Base-by-base conservation (phyloP, 1,284 basidiomycete genomes). In the Pseudozyma sp. region DNA sequence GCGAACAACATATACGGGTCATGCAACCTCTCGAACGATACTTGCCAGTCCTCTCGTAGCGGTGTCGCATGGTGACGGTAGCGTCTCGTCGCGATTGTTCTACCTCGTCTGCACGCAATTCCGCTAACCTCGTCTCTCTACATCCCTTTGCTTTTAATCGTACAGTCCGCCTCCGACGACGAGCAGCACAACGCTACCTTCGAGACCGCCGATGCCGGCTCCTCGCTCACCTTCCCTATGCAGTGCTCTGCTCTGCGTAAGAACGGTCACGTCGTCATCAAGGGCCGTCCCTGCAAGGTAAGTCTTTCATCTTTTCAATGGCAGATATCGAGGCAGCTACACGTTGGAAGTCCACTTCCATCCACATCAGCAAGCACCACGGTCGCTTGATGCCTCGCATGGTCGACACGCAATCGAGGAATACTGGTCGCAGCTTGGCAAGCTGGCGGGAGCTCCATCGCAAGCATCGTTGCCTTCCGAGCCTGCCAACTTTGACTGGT, bases 161-260 rank as follows among this genome's bases (percentile, higher is more conserved):
- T 29, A 54, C 54, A 74, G 71, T 74, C 71, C 71, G 66, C 66
- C 44, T 83, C 75, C 68, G 93, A 95, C 89, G 91, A 93, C 86
- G 93, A 95, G 88, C 85, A 89, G 85, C 92, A 96, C 88, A 90
- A 96, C 85, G 91, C 94, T 85, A 90, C 88, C 85, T 95, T 97
- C 85, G 93, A 96, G 88, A 84, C 87, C 89, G 88, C 81, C 79
- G 78, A 84, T 75, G 83, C 83, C 73, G 83, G 83, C 54, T 79
- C 83, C 68, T 84, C 81, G 67, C 69, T 78, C 45, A 83, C 79
- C 68, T 81, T 69, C 77, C 81, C 93, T 83, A 94, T 92, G 92
- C 94, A 97, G 89, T 98, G 97, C 88, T 99, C 96, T 86, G 94
- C 94, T 83, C 92, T 99, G 80, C 92, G 89, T 82, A 90, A 90